Percentiles rank a stretch among this genome's conserved stretches.
Conservation (phyloP, 106 monocot genomes). For the Dactylorhiza incarnata region DNA sequence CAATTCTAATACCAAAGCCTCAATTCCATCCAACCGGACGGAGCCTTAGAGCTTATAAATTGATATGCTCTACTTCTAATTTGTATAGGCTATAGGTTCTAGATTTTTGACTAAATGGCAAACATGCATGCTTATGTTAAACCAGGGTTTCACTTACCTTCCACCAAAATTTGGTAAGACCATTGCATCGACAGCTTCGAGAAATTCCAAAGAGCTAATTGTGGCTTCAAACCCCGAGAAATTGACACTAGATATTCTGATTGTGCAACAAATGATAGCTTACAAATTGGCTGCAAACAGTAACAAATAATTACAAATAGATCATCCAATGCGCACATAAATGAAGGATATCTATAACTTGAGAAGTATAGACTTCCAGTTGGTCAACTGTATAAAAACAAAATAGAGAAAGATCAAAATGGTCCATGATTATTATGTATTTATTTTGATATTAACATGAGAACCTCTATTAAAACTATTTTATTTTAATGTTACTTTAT, state of each 20-base stretch:
- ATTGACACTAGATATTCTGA: conserved; percentile 64
- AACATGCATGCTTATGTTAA: not conserved
- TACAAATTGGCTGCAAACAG: conserved; percentile 57
- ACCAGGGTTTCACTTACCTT: conserved; percentile 37
- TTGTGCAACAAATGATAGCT: conserved; percentile 59
- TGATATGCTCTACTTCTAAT: too few relatives aligned
- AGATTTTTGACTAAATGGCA: not conserved
- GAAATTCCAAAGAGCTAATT: conserved; percentile 68
- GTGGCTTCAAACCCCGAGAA: conserved; percentile 48
- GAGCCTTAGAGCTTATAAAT: too few relatives aligned
- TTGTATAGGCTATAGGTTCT: not conserved
- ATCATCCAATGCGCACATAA: not conserved
- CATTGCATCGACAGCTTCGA: conserved; percentile 60
- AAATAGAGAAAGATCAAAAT: conserved; percentile 10
- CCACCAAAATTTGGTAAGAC: conserved; percentile 74
- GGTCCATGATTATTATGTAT: too few relatives aligned
- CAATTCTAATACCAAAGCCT: too few relatives aligned
- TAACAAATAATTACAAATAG: not conserved
- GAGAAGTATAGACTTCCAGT: not conserved
- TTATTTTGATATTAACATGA: too few relatives aligned
- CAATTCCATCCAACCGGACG: too few relatives aligned
- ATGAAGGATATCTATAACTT: not conserved
- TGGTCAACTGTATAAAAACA: not conserved
- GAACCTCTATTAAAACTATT: too few relatives aligned
- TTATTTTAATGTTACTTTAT: too few relatives aligned